phyloP scores from a whole-genome alignment of 305 asterid genomes.

The Fraxinus ornus region DNA sequence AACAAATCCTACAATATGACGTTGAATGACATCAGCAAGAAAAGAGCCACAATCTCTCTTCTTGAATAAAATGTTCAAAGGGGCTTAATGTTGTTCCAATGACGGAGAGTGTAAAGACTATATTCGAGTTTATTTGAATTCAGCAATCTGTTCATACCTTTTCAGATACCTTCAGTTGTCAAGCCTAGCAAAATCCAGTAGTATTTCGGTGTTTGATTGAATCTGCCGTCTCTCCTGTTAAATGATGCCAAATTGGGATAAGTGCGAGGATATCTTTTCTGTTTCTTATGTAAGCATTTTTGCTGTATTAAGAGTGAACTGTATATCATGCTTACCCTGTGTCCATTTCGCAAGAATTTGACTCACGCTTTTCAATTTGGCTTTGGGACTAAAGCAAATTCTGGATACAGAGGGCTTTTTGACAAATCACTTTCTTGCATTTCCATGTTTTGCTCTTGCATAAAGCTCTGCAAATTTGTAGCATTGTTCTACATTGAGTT shows the following conservation, averaged over 20 bases:
- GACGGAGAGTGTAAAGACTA: background rate
- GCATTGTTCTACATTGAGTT: constrained; percentile 70
- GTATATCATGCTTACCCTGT: constrained; percentile 55
- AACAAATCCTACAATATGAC: constrained; percentile 65
- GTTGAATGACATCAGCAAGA: constrained; percentile 14
- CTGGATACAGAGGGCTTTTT: background rate
- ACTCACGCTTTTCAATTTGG: constrained; percentile 74
- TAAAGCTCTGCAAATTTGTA: constrained; percentile 53
- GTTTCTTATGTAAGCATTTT: background rate
- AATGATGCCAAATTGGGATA: constrained; percentile 6
- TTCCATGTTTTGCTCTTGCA: constrained; percentile 57
- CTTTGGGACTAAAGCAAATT: constrained; percentile 56
- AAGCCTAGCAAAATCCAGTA: background rate
- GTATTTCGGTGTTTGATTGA: background rate
- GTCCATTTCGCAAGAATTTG: constrained; percentile 82
- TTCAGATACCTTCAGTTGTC: constrained; percentile 57
- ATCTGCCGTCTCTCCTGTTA: background rate
- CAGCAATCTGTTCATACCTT: constrained; percentile 46
- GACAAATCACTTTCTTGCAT: constrained; percentile 37
- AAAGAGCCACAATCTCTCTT: background rate
- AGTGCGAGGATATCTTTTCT: background rate
- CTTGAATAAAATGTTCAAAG: background rate
- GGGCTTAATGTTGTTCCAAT: background rate
- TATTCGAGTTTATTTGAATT: background rate
- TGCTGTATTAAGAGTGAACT: background rate